Evolutionary conservation across 306 rosid genomes (phyloP), one percentile per base, ranked within the genome.

Genomic region (Fragaria nilgerrensis): DNA sequence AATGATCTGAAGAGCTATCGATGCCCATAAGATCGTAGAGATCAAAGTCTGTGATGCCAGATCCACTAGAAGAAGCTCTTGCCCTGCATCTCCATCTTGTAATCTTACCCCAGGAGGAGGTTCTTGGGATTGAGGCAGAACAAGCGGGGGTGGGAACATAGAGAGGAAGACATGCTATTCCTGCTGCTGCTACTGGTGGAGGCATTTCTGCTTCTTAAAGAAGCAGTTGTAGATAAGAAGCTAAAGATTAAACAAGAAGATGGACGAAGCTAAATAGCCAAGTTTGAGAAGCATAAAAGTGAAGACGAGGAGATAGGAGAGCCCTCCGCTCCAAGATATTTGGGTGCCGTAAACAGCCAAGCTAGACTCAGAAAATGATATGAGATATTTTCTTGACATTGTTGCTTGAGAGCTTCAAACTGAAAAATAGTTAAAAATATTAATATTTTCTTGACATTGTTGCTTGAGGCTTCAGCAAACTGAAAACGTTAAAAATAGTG

Each of bases 21-120:
- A 92, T 82, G 41, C 97, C 98, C 7, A 94, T 87, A 63, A 92
- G 98, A 13, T 94, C 97, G 68, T 94, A 94, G 65, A 94, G 89
- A 78, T 94, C 97, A 49, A 92, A 90, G 9, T 88, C 90, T 16
- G 74, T 75, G 78, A 85, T 76, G 7, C 59, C 70, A 77, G 75
- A 27, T 53, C 59, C 59, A 45, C 49, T 36, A 20, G 47, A 37
- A 36, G 68, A 14, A 27, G 47, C 47, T 29, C 47, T 65, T 65
- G 47, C 70, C 16, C 25, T 65, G 70, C 47, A 65, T 65, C 70
- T 65, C 70, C 70, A 65, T 65, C 47, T 65, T 37, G 68, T 32
- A 15, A 63, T 0, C 68, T 63, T 63, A 34, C 69, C 44, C 11
- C 22, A 64, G 44, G 44, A 64, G 44, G 47, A 36, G 15, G 23